Evolutionary conservation across 2,329 filamentous ascomycete genomes (phyloP).

Genomic region (Hirsutella rhossiliensis): DNA sequence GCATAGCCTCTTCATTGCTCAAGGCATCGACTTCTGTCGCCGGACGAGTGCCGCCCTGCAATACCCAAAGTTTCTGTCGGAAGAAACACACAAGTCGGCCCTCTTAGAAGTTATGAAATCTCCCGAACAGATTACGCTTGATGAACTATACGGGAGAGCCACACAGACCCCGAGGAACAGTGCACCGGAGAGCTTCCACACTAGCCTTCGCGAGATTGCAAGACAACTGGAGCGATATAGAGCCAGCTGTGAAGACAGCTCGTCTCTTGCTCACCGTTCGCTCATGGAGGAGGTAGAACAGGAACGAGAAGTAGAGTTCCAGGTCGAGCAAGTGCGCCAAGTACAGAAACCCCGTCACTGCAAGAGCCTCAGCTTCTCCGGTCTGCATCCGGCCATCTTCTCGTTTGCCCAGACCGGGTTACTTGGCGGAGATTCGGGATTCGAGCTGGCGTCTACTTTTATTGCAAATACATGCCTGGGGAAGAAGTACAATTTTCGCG

Average conservation of each 20-base stretch:
- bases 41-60: conserved; percentile 35
- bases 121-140: conserved; percentile 42
- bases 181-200: background rate
- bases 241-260: background rate
- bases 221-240: background rate
- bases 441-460: conserved; percentile 4
- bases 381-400: conserved; percentile 33
- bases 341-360: conserved; percentile 32
- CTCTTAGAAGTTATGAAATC: conserved; percentile 23
- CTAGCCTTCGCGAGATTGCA: background rate
- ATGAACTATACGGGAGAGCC: conserved; percentile 40
- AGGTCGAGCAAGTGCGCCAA: conserved; percentile 45
- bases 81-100: conserved; percentile 17
- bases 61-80: conserved; percentile 26
- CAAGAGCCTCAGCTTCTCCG: conserved; percentile 26
- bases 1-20: conserved; percentile 43
- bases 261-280: conserved; percentile 13
- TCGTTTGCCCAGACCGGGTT: conserved; percentile 32
- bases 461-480: conserved; percentile 28
- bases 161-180: background rate
- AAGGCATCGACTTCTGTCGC: conserved; percentile 48
- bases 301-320: conserved; percentile 46
- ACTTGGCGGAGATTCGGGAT: conserved; percentile 10
- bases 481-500: conserved; percentile 18
- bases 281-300: conserved; percentile 48